A percentile compares a stretch with the other conserved stretches of the same genome.
phyloP scores from a whole-genome alignment of 208 protist species.

The Acanthamoeba royreba region DNA sequence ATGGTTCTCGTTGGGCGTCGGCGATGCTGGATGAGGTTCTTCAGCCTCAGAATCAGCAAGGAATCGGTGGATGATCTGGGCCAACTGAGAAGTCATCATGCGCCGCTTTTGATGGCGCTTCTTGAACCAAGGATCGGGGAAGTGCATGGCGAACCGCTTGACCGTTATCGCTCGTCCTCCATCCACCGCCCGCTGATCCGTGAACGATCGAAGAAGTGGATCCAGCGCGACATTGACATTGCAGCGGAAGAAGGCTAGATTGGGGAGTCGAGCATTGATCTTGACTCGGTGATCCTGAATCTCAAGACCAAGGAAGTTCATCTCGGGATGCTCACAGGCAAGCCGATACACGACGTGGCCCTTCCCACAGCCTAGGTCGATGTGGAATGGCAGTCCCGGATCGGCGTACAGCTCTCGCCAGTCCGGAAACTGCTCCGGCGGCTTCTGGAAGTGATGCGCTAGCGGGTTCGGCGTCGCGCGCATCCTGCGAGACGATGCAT shows the following conservation, averaged over 20 bases:
- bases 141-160: background rate
- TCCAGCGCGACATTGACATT: background rate
- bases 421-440: background rate
- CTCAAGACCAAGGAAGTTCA: conserved; percentile 2
- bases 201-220: background rate
- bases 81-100: background rate
- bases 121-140: conserved; percentile 1
- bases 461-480: background rate
- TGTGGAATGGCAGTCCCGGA: background rate
- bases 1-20: background rate
- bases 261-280: background rate
- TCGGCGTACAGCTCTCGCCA: background rate
- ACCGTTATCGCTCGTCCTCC: background rate
- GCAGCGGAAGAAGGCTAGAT: background rate
- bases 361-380: conserved; percentile 6
- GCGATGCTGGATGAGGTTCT: too few species aligned
- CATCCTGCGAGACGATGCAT: background rate
- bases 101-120: background rate
- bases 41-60: background rate
- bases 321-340: background rate
- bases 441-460: background rate
- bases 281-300: background rate
- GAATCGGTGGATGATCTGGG: background rate
- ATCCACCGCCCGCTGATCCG: background rate
- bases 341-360: background rate